A percentile compares a stretch with the other conserved stretches of the same genome.
Conservation (phyloP, 352 stramenopile genomes). For the Globisporangium cederbergense region DNA sequence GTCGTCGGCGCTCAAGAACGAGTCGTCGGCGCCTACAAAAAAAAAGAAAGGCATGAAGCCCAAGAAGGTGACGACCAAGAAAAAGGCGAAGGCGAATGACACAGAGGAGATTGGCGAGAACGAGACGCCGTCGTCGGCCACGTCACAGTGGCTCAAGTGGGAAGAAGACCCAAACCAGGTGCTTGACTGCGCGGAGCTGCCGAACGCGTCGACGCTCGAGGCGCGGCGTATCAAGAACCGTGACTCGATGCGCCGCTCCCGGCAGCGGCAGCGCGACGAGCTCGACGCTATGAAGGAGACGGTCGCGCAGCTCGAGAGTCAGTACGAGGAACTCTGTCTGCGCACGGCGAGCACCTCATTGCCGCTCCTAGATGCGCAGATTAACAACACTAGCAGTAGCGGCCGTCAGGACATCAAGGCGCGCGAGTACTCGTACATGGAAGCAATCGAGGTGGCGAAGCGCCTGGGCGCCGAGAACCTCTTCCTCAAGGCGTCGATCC, state of each 20-base stretch:
- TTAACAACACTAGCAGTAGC: background rate
- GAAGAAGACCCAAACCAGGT: conserved; percentile 26
- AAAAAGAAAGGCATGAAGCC: background rate
- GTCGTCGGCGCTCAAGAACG: conserved; percentile 3
- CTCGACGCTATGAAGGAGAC: conserved; percentile 37
- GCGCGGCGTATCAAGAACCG: conserved; percentile 48
- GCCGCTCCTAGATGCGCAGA: background rate
- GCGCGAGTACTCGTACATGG: conserved; percentile 19
- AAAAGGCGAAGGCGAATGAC: background rate
- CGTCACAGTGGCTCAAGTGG: conserved; percentile 47
- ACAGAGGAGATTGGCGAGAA: background rate
- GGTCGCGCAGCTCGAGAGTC: conserved; percentile 33
- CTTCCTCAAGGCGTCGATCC: conserved; percentile 40
- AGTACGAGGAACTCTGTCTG: conserved; percentile 41
- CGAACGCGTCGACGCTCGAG: conserved; percentile 30
- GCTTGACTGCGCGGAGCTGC: conserved; percentile 29
- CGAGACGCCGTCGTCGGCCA: conserved; percentile 3
- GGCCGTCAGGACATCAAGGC: conserved; percentile 10
- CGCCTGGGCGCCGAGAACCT: conserved; percentile 54
- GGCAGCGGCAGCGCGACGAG: conserved; percentile 45
- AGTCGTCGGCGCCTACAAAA: background rate
- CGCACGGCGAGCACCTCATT: conserved; percentile 17
- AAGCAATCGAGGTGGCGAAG: conserved; percentile 27
- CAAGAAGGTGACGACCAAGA: background rate
- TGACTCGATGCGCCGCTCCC: conserved; percentile 53